Base-by-base conservation (phyloP, 2,329 filamentous ascomycete species). In the Fusarium pseudocircinatum region DNA sequence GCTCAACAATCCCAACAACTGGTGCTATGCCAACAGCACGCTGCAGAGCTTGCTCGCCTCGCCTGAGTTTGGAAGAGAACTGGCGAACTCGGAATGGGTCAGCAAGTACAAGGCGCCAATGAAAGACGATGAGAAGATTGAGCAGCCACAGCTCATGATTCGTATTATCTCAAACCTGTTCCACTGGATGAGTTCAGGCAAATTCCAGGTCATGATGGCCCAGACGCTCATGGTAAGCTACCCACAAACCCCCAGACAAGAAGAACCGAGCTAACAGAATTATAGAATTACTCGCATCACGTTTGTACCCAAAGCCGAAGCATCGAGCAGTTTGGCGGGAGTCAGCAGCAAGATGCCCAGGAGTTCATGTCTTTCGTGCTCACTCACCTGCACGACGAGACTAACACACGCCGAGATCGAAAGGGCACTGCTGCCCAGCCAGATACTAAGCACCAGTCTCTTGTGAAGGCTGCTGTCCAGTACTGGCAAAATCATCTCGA, bases 1-100 rank as follows among this genome's bases (percentile, higher is more conserved):
- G 0, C 86, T 98, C 18, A 84, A 90, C 66, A 98, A 98, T 76
- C 93, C 94, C 44, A 90, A 91, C 2, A 92, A 93, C 52, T 95
- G 93, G 73, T 98, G 96, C 80, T 98, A 97, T 79, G 95, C 96
- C 86, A 98, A 97, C 81, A 92, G 94, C n/a, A 92, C 92, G 0
- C 85, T 98, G 32, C 96, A 98, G 81, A 93, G 93, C 68, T 84
- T 98, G 24, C 93, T 93, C 66, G 92, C 91, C 4, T 96, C 95
- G 2, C 79, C 89, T 78, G 82, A 90, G 83, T 87, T 97, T 87
- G 84, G 89, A 83, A 80, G 90, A 83, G 84, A 92, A 84, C 79
- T 92, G 79, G 78, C 94, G 82, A 83, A 88, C 79, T 81, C 81
- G 79, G 77, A 88, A 82, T 87, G 89, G 92, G 75, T 90, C 85